Evolutionary conservation across 2,329 filamentous ascomycete genomes (phyloP).

Genomic region (Fusarium ambrosium): DNA sequence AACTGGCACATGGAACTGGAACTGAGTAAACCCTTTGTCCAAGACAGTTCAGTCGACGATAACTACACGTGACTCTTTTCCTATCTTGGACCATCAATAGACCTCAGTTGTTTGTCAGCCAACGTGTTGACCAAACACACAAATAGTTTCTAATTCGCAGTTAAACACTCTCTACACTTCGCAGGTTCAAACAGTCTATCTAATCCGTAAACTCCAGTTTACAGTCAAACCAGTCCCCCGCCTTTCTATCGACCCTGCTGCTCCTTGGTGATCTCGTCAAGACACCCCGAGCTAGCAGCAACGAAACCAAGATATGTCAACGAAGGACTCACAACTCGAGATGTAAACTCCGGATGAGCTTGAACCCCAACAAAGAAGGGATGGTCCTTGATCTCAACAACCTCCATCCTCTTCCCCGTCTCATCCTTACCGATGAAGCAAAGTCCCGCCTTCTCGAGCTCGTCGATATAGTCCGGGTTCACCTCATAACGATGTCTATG

Average conservation of each 20-base stretch:
- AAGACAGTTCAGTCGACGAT: not conserved
- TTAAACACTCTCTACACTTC: not conserved
- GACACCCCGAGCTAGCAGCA: conserved; percentile 72
- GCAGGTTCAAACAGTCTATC: not conserved
- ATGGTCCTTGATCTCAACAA: conserved; percentile 12
- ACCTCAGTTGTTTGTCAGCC: not conserved
- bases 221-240: not conserved
- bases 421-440: conserved; percentile 61
- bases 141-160: not conserved
- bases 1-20: not conserved
- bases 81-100: not conserved
- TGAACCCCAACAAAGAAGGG: conserved; percentile 12
- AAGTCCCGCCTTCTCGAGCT: conserved; percentile 76
- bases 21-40: not conserved
- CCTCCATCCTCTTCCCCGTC: conserved; percentile 2
- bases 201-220: not conserved
- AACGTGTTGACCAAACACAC: not conserved
- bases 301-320: conserved; percentile 65
- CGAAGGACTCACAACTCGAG: not conserved
- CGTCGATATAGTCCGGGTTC: conserved; percentile 81
- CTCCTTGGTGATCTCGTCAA: conserved; percentile 59
- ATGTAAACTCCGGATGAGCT: not conserved
- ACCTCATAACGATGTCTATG: conserved; percentile 93
- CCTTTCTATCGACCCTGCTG: not conserved
- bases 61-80: conserved; percentile 3